phyloP scores from a whole-genome alignment of 257 asterid genomes.

The Solanum microdontum region DNA sequence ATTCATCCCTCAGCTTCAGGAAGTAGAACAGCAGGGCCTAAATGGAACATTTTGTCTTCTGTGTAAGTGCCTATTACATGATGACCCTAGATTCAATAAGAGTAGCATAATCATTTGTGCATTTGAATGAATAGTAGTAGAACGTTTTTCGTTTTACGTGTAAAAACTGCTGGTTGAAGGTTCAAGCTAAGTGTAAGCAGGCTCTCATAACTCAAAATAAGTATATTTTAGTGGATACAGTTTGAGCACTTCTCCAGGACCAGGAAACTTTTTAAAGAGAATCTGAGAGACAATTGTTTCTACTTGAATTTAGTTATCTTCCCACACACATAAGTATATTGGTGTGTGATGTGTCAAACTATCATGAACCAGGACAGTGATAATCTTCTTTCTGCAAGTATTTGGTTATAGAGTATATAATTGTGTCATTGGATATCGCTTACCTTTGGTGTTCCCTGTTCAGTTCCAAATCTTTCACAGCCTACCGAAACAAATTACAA shows the following conservation, averaged over 20 bases:
- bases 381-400: neutral
- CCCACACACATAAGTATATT: neutral
- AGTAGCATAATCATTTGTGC: neutral
- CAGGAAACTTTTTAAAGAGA: neutral
- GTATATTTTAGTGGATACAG: neutral
- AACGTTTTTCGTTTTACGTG: neutral
- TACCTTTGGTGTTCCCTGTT: neutral
- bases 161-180: neutral
- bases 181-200: neutral
- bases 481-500: slow-evolving; percentile 56
- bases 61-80: slow-evolving; percentile 38
- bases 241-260: neutral
- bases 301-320: neutral
- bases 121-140: neutral
- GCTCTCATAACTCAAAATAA: neutral
- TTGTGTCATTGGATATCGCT: neutral
- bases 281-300: neutral
- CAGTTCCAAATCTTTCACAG: slow-evolving; percentile 58
- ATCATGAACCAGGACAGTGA: neutral
- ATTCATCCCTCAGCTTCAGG: slow-evolving; percentile 36
- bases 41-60: slow-evolving; percentile 63
- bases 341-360: neutral
- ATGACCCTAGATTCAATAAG: neutral
- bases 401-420: neutral
- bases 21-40: slow-evolving; percentile 56